These are phyloP conservation scores for Auricularia sp. DNA, from an alignment of 768 basidiomycete species.

Conservation along the genomic window DNA sequence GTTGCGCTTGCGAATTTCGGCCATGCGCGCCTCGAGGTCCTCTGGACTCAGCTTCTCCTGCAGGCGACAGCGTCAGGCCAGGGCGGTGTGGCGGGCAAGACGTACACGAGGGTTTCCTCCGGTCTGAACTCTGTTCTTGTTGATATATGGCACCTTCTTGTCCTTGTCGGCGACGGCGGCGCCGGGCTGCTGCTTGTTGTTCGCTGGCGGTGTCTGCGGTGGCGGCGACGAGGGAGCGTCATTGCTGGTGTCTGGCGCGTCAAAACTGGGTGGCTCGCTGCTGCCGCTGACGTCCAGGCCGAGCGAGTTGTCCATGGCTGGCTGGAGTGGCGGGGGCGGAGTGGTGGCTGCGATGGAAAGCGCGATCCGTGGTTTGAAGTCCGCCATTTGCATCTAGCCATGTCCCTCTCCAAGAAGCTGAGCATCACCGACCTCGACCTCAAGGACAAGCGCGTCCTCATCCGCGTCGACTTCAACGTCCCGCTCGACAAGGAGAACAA, in stretches of 20 bases:
- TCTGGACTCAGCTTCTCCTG: conserved; percentile 65
- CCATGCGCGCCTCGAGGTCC: conserved; percentile 59
- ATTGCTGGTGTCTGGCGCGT: not conserved
- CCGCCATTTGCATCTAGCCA: conserved; percentile 20
- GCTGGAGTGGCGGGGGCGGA: not conserved
- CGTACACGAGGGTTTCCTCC: conserved; percentile 64
- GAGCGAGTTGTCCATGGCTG: conserved; percentile 46
- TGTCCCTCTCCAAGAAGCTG: conserved; percentile 95
- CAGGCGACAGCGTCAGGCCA: not conserved
- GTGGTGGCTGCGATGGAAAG: not conserved
- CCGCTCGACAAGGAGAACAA: conserved; percentile 65
- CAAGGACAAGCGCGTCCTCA: conserved; percentile 79
- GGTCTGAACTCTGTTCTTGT: conserved; percentile 76
- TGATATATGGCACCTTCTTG: conserved; percentile 68
- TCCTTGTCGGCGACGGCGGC: conserved; percentile 37
- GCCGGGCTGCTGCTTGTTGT: conserved; percentile 10
- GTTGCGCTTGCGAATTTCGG: conserved; percentile 59
- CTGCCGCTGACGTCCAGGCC: conserved; percentile 58
- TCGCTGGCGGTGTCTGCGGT: conserved; percentile 11
- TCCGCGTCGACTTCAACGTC: conserved; percentile 95
- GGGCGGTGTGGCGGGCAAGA: conserved; percentile 5
- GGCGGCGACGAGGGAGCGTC: not conserved
- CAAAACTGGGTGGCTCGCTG: conserved; percentile 6
- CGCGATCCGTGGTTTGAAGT: not conserved
- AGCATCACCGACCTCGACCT: conserved; percentile 85